Evolutionary conservation across 768 basidiomycete species (phyloP).

Genomic region (Boletus speciosus): DNA sequence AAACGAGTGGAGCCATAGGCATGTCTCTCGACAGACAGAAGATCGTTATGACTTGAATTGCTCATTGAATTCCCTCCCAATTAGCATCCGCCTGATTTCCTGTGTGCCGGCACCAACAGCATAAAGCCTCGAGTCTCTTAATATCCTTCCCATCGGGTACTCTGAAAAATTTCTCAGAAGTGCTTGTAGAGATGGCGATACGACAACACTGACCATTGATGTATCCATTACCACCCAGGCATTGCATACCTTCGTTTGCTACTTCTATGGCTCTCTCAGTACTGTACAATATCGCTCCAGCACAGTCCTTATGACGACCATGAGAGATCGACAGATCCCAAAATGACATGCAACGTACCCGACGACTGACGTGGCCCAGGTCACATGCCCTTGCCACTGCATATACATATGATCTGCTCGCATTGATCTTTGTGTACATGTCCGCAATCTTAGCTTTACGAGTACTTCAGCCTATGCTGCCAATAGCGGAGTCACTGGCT

Average conservation of each 20-base stretch:
- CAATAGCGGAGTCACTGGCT: slow-evolving; percentile 3
- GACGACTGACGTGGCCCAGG: slow-evolving; percentile 68
- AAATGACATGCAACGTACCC: slow-evolving; percentile 44
- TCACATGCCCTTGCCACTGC: slow-evolving; percentile 91
- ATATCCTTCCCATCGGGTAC: slow-evolving; percentile 83
- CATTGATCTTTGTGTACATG: slow-evolving; percentile 92
- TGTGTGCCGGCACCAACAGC: slow-evolving; percentile 97
- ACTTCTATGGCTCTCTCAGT: slow-evolving; percentile 92
- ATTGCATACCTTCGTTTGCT: slow-evolving; percentile 88
- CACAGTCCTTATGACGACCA: slow-evolving; percentile 70
- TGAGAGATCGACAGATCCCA: slow-evolving; percentile 1
- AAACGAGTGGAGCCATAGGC: neutral
- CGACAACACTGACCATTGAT: slow-evolving; percentile 66
- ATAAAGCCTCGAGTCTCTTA: slow-evolving; percentile 86
- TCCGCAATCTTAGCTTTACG: slow-evolving; percentile 73
- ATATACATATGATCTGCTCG: slow-evolving; percentile 88
- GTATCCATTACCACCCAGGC: slow-evolving; percentile 92
- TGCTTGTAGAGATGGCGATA: neutral
- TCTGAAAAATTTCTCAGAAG: slow-evolving; percentile 44
- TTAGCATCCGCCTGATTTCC: slow-evolving; percentile 91
- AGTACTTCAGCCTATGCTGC: neutral
- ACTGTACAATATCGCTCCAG: slow-evolving; percentile 90
- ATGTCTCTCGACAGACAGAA: neutral
- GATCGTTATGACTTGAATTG: slow-evolving; percentile 39
- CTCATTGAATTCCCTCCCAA: slow-evolving; percentile 89